Evolutionary conservation across 2,329 filamentous ascomycete genomes (phyloP).

Genomic region (Pezizomycotina sp.): DNA sequence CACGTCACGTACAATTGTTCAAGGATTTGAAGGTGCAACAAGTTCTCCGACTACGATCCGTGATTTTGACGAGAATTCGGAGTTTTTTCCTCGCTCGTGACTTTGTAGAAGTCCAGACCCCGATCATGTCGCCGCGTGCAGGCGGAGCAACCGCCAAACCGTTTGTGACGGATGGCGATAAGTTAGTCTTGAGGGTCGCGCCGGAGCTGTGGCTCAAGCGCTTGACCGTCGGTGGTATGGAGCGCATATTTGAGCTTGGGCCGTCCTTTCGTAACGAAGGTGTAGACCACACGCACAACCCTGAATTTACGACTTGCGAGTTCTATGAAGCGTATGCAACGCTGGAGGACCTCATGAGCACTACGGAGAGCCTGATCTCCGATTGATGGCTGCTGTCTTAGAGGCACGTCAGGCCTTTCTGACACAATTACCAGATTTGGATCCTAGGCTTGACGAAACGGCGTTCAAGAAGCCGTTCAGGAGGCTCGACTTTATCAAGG

Average conservation of each 20-base stretch:
- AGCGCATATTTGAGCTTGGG: constrained; percentile 83
- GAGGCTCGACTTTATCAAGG: constrained; percentile 68
- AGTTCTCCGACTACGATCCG: constrained; percentile 56
- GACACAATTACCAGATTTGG: constrained; percentile 27
- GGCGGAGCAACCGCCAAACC: constrained; percentile 79
- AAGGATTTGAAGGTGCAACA: no score
- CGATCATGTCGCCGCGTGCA: constrained; percentile 64
- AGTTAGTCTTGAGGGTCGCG: constrained; percentile 68
- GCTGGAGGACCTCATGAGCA: constrained; percentile 53
- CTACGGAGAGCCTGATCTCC: constrained; percentile 56
- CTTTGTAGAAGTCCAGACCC: constrained; percentile 82
- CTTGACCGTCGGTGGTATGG: constrained; percentile 72
- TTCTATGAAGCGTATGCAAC: constrained; percentile 82
- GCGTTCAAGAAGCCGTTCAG: constrained; percentile 43
- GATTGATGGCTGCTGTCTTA: constrained; percentile 40
- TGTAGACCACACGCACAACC: constrained; percentile 80
- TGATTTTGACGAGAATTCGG: constrained; percentile 57
- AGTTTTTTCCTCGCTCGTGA: constrained; percentile 52
- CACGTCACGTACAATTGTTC: no score
- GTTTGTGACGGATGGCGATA: constrained; percentile 58
- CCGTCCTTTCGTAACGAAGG: constrained; percentile 87
- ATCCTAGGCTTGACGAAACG: constrained; percentile 25
- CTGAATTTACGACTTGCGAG: constrained; percentile 94
- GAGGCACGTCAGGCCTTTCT: constrained; percentile 32
- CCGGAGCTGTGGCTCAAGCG: constrained; percentile 93